A percentile compares a stretch with the other conserved stretches of the same genome.
Evolutionary conservation across 129 eudicot species (phyloP).

Genomic region (Calendula officinalis): DNA sequence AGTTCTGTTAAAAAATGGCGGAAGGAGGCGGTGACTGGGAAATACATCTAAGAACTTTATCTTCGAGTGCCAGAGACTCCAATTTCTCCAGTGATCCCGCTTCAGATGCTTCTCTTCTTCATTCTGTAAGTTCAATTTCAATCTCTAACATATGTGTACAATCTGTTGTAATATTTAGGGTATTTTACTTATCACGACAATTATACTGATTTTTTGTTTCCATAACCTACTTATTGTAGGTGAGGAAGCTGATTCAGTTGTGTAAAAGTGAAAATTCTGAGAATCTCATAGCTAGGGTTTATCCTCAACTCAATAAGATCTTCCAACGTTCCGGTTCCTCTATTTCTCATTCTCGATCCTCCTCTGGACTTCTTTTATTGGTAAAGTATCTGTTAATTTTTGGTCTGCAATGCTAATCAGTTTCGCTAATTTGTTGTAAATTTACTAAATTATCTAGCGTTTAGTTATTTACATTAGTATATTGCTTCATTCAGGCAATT

Average conservation of each 20-base stretch:
- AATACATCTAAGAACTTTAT: constrained; percentile 66
- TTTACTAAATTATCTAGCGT: constrained; percentile 1
- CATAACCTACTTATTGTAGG: constrained; percentile 38
- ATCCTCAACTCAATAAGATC: constrained; percentile 82
- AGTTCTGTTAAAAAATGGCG: constrained; percentile 36
- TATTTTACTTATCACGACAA: not conserved
- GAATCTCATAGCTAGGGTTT: constrained; percentile 80
- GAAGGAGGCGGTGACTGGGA: constrained; percentile 66
- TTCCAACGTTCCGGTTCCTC: constrained; percentile 77
- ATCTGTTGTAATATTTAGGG: not conserved
- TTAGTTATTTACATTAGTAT: not conserved
- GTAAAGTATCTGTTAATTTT: constrained; percentile 23
- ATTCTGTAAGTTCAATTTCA: constrained; percentile 40
- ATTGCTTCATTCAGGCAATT: constrained; percentile 53
- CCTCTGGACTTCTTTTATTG: constrained; percentile 74
- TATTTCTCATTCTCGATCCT: constrained; percentile 59
- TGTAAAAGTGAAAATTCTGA: constrained; percentile 74
- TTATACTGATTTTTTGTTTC: not conserved
- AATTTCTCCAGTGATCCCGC: constrained; percentile 75
- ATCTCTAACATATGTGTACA: not conserved
- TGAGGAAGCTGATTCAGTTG: constrained; percentile 57
- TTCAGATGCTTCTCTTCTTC: constrained; percentile 75
- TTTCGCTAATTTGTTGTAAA: not conserved
- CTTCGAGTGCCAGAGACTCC: constrained; percentile 82
- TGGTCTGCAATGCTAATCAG: not conserved